These are phyloP conservation scores for Phytophthora capsici DNA, from an alignment of 352 stramenopile genomes.

Conservation along the genomic window DNA sequence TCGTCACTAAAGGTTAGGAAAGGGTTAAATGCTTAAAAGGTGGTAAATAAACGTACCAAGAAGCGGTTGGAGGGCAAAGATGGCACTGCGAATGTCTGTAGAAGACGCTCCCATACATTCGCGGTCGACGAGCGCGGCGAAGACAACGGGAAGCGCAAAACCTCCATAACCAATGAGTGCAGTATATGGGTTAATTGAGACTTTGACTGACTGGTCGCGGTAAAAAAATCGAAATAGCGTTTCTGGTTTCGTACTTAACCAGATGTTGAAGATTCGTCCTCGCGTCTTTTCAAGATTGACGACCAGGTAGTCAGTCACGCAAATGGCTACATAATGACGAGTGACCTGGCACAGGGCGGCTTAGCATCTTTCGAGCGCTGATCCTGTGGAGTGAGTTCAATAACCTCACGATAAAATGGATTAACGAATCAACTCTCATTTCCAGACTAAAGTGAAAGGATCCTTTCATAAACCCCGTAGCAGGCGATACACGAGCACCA, in stretches of 20 bases:
- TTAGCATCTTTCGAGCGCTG: no score
- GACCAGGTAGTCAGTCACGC: background rate
- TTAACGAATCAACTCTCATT: no score
- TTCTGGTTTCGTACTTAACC: conserved; percentile 15
- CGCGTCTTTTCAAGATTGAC: conserved; percentile 15
- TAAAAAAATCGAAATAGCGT: conserved; percentile 12
- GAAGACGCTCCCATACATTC: conserved; percentile 59
- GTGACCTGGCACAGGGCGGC: no score
- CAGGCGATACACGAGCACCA: no score
- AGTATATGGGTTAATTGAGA: conserved; percentile 3
- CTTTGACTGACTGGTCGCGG: conserved; percentile 18
- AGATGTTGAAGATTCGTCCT: conserved; percentile 17
- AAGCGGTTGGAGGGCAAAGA: conserved; percentile 43
- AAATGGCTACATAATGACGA: conserved; percentile 7
- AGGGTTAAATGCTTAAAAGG: background rate
- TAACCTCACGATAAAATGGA: no score
- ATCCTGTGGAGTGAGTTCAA: no score
- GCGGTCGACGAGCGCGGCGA: conserved; percentile 3
- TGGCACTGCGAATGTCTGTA: conserved; percentile 52
- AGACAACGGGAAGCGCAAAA: conserved; percentile 22
- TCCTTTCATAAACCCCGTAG: no score
- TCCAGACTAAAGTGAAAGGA: no score
- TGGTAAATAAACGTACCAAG: conserved; percentile 34
- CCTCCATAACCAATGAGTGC: conserved; percentile 17
- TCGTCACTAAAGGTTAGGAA: background rate